phyloP scores from a whole-genome alignment of 2,329 filamentous ascomycete genomes.

The Stagonosporopsis tanaceti region DNA sequence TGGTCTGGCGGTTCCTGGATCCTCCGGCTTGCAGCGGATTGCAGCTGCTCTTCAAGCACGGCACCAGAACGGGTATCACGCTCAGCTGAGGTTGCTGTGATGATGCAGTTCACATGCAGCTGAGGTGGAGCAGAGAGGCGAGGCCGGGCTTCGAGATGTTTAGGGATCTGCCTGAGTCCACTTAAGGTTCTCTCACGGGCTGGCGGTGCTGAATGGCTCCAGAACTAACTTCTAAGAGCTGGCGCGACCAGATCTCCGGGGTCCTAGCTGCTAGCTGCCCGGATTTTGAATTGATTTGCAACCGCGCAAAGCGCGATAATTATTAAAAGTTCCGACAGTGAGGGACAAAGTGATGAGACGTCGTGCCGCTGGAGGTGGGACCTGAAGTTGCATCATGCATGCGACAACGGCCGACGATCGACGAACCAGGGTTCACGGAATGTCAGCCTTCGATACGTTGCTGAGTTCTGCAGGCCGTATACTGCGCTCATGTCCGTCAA shows the following conservation, averaged over 20 bases:
- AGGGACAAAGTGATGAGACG: constrained; percentile 22
- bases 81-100: background rate
- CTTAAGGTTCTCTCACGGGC: constrained; percentile 24
- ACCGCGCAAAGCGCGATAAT: constrained; percentile 45
- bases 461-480: background rate
- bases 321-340: background rate
- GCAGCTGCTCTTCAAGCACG: constrained; percentile 16
- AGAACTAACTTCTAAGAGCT: constrained; percentile 8
- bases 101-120: constrained; percentile 13
- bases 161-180: constrained; percentile 20
- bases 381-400: constrained; percentile 28
- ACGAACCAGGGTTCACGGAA: constrained; percentile 38
- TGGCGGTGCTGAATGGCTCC: constrained; percentile 2
- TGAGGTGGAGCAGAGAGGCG: constrained; percentile 19
- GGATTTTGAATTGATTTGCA: constrained; percentile 17
- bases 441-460: background rate
- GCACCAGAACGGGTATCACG: background rate
- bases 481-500: constrained; percentile 14
- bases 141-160: constrained; percentile 21
- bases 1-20: constrained; percentile 34
- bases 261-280: constrained; percentile 7
- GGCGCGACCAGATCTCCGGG: constrained; percentile 6
- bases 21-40: constrained; percentile 12
- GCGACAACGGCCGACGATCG: constrained; percentile 30
- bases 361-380: constrained; percentile 34